Conservation (phyloP, 495 filamentous ascomycete species). For the Xylaria intraflava region DNA sequence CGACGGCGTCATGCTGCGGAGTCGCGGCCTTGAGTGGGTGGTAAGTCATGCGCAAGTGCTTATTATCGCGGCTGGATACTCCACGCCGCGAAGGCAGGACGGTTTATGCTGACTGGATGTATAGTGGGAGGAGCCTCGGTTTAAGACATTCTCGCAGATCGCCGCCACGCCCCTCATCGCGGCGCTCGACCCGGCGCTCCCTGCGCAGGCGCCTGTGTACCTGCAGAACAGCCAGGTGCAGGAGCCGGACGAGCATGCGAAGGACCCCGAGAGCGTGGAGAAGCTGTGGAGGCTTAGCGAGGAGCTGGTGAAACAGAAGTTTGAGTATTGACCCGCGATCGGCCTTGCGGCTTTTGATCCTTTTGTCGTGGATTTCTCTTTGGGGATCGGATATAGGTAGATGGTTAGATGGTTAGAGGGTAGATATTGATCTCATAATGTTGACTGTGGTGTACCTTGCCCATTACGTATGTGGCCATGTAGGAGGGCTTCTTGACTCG, state of each 20-base stretch:
- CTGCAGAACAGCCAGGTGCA: slow-evolving; percentile 28
- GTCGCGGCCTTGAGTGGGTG: slow-evolving; percentile 13
- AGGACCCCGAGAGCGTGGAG: slow-evolving; percentile 31
- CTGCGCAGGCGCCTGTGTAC: slow-evolving; percentile 26
- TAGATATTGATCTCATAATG: too few species aligned
- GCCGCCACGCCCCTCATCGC: slow-evolving; percentile 36
- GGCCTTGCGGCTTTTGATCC: too few species aligned
- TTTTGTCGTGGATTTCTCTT: too few species aligned
- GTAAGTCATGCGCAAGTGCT: not conserved
- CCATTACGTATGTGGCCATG: too few species aligned
- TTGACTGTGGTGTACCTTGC: too few species aligned
- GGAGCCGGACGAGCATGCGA: slow-evolving; percentile 18
- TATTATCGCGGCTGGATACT: too few species aligned
- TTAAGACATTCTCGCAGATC: slow-evolving; percentile 38
- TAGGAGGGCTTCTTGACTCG: too few species aligned
- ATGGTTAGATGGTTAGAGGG: too few species aligned
- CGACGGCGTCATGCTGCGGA: slow-evolving; percentile 27
- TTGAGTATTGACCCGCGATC: slow-evolving; percentile 25
- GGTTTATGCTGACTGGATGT: too few species aligned
- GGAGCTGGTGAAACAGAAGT: slow-evolving; percentile 41
- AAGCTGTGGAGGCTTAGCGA: slow-evolving; percentile 45
- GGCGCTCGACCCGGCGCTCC: slow-evolving; percentile 33
- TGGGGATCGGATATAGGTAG: too few species aligned
- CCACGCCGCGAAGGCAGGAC: too few species aligned
- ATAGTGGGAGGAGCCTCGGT: slow-evolving; percentile 6